Base-by-base conservation (phyloP, 768 basidiomycete species). In the Asterophora lycoperdoides region DNA sequence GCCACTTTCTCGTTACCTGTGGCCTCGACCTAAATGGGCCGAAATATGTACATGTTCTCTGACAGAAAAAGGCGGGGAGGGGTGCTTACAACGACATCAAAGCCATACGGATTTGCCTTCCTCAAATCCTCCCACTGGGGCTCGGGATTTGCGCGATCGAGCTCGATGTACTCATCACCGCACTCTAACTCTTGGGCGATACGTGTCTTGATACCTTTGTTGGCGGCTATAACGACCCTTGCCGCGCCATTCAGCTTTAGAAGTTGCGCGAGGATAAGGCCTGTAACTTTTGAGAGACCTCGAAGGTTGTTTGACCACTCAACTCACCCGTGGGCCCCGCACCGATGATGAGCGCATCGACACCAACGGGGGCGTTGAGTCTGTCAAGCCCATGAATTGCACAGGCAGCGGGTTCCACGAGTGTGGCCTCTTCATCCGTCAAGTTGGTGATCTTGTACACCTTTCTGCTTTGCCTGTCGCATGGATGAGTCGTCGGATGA, bases 351-450 rank as follows among this genome's bases (percentile, higher is more conserved):
- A 90, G 76, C n/a, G 80, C 84, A 30, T 88, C 84, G 18, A 79
- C 67, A 8, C 87, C 87, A 40, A 85, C 81, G 8, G 80, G 76
- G 6, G 83, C 77, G 52, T 71, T 74, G 33, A 90, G 75, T 60
- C 83, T 84, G 67, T 90, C 87, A 54, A 86, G 77, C 8, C 87
- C 87, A 66, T 90, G 87, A 33, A 90, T 75, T 26, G 86, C 88
- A 57, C 87, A 90, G 5, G 87, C 79, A 5, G 86, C 83, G 7
- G 87, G 88, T 58, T 89, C 87, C 30, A 89, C 68, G 8, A 90
- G 75, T 3, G 84, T 86, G 0, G 86, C 82, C 52, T 89, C 86
- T 60, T 86, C 83, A 58, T 88, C 85, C 8, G 80, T 76, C 41
- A 89, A 72, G 64, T 90, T 87, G 64, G 79, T 68, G 57, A 89